Evolutionary conservation across 257 asterid genomes (phyloP).

Genomic region (Nicotiana noctiflora): DNA sequence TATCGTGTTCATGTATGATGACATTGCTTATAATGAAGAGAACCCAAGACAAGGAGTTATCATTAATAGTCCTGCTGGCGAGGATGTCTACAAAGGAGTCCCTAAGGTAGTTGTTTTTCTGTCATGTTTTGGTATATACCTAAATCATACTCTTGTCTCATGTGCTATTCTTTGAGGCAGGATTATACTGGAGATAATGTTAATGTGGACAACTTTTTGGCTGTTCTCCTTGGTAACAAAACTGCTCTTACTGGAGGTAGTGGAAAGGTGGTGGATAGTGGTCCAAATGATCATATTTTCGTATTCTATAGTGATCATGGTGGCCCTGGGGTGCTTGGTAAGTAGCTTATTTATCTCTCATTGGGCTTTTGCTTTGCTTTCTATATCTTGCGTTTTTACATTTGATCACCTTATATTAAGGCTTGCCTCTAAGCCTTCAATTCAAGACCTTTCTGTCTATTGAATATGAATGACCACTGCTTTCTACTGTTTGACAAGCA

Average conservation of each 20-base stretch:
- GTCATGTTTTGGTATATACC: not conserved
- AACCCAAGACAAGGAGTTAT: constrained; percentile 91
- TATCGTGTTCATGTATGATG: constrained; percentile 83
- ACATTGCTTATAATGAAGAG: constrained; percentile 67
- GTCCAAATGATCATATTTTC: constrained; percentile 84
- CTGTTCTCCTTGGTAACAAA: constrained; percentile 80
- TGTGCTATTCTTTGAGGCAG: constrained; percentile 48
- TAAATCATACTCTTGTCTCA: constrained; percentile 5
- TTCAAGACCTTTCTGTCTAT: not conserved
- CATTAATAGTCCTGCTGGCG: constrained; percentile 77
- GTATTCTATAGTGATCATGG: constrained; percentile 90
- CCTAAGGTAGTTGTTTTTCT: not conserved
- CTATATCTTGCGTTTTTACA: constrained; percentile 47
- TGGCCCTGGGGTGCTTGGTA: constrained; percentile 96
- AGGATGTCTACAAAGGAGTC: constrained; percentile 31
- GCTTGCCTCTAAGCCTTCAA: not conserved
- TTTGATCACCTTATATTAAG: constrained; percentile 27
- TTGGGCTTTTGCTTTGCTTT: constrained; percentile 19
- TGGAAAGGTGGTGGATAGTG: constrained; percentile 88
- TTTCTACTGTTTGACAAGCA: not conserved
- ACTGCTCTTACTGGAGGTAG: constrained; percentile 80
- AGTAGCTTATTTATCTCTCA: constrained; percentile 16
- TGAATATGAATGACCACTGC: not conserved
- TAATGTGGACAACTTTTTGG: constrained; percentile 60
- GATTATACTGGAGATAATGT: constrained; percentile 77